Conservation (phyloP, 2,329 filamentous ascomycete species). For the Alternaria conjuncta region DNA sequence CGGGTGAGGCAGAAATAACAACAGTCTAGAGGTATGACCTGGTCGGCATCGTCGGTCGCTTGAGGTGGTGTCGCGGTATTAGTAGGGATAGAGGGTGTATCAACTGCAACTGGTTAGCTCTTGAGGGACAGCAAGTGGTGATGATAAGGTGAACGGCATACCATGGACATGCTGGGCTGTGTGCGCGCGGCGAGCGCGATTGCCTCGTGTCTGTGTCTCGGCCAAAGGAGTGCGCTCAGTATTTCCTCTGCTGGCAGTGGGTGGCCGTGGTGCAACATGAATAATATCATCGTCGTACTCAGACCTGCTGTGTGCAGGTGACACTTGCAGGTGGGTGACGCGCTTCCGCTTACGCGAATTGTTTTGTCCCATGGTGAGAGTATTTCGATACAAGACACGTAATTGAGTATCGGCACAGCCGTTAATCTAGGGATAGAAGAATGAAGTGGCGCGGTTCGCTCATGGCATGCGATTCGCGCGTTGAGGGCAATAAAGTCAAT, state of each 20-base stretch:
- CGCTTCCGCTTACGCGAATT: constrained; percentile 11
- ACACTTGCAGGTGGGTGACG: background rate
- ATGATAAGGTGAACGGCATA: background rate
- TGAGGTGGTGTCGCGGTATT: background rate
- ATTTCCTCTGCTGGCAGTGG: background rate
- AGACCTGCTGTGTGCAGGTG: background rate
- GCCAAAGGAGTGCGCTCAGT: background rate
- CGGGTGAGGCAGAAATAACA: constrained; percentile 20
- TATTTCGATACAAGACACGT: background rate
- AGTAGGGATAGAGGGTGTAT: background rate
- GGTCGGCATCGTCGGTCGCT: background rate
- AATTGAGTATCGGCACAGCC: background rate
- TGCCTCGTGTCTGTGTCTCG: background rate
- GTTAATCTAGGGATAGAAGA: background rate
- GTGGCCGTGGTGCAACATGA: background rate
- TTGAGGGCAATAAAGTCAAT: background rate
- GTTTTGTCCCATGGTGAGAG: background rate
- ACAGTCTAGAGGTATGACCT: constrained; percentile 11
- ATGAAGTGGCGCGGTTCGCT: no score
- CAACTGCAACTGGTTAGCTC: background rate
- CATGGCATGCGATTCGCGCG: background rate
- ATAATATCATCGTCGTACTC: constrained; percentile 1
- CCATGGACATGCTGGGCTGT: background rate
- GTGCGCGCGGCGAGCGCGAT: background rate
- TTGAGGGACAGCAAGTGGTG: background rate